phyloP scores from a whole-genome alignment of 257 asterid genomes.

The Marsdenia floribunda region DNA sequence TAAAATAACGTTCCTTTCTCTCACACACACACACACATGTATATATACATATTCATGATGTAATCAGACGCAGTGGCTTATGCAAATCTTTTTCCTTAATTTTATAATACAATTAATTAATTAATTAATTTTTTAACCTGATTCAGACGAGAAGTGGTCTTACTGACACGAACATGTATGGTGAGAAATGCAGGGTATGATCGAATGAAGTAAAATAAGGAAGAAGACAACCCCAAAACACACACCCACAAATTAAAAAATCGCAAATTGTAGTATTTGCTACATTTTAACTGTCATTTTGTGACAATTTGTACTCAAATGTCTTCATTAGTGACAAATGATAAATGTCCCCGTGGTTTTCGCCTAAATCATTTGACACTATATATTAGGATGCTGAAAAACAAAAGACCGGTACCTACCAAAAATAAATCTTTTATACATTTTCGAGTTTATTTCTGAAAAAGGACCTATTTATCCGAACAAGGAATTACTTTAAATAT shows the following conservation, averaged over 20 bases:
- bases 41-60: background rate
- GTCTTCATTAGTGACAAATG: background rate
- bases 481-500: too few relatives aligned
- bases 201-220: constrained; percentile 1
- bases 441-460: too few relatives aligned
- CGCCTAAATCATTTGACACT: too few relatives aligned
- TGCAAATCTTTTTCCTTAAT: background rate
- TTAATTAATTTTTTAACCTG: too few relatives aligned
- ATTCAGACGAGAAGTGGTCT: background rate
- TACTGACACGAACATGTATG: background rate
- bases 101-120: too few relatives aligned
- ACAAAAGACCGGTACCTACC: too few relatives aligned
- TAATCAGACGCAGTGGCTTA: background rate
- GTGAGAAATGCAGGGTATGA: constrained; percentile 1
- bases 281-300: background rate
- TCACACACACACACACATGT: too few relatives aligned
- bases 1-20: too few relatives aligned
- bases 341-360: background rate
- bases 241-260: too few relatives aligned
- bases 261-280: background rate
- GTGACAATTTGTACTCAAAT: background rate
- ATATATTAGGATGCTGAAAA: too few relatives aligned
- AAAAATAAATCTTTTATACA: too few relatives aligned
- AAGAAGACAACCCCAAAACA: background rate
- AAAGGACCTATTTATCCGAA: too few relatives aligned